Evolutionary conservation across 345 rosid genomes (phyloP).

Genomic region (Camelina sativa): DNA sequence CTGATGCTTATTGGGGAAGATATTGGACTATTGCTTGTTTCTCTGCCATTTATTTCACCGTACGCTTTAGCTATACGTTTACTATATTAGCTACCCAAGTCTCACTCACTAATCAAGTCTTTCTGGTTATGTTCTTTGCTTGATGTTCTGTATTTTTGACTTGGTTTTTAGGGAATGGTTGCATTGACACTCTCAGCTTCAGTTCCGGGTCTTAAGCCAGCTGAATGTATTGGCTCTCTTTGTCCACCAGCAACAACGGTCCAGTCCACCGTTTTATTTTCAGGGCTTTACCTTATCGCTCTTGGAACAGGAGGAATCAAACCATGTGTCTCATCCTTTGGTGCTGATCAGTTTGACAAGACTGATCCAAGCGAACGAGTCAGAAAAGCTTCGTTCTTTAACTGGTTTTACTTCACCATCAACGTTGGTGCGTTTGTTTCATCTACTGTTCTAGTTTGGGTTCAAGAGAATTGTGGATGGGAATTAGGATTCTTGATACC

Average conservation of each 20-base stretch:
- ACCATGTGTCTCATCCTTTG: conserved; percentile 67
- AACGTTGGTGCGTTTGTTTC: conserved; percentile 62
- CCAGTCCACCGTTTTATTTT: conserved; percentile 47
- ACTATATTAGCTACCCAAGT: too few relatives aligned
- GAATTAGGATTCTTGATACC: conserved; percentile 65
- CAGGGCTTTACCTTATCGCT: conserved; percentile 54
- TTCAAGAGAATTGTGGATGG: conserved; percentile 64
- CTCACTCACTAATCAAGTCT: not conserved
- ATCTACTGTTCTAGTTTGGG: conserved; percentile 57
- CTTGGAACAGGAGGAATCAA: conserved; percentile 63
- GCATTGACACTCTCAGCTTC: conserved; percentile 59
- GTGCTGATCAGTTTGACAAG: conserved; percentile 67
- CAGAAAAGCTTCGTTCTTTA: conserved; percentile 60
- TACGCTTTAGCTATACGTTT: conserved; percentile 15
- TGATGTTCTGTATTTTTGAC: conserved; percentile 12
- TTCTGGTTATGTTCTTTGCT: conserved; percentile 47
- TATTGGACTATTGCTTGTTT: conserved; percentile 67
- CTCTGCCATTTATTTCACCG: conserved; percentile 55
- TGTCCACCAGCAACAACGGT: conserved; percentile 46
- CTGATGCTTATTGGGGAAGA: conserved; percentile 68
- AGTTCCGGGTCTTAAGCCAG: conserved; percentile 50
- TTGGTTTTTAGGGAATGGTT: conserved; percentile 54
- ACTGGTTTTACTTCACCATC: conserved; percentile 60
- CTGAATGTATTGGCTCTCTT: conserved; percentile 37
- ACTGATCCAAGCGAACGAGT: conserved; percentile 49